Evolutionary conservation across 805 yeast species (phyloP), one percentile per base, ranked within the genome.

Genomic region (Candida cerambycidarum): DNA sequence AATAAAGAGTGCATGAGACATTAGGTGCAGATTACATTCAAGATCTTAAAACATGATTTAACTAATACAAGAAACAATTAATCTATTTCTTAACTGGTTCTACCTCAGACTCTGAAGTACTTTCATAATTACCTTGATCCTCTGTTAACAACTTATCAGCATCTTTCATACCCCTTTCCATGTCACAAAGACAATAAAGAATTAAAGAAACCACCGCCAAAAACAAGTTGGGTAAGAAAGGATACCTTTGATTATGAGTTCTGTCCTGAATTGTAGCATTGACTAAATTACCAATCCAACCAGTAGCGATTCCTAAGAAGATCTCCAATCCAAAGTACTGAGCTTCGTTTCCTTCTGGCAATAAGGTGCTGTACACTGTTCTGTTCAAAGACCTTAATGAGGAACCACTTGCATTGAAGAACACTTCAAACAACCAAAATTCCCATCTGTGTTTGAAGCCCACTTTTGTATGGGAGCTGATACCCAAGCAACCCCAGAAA

Each of bases 361-460:
- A 48, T 38, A 70, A 49, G 0, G 70, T 52, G 25, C 69, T 63
- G 41, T 69, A 69, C 0, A 67, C 51, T 0, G 62, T 57, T 44
- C 75, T 54, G 37, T 68, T 67, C 33, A 69, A 41, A 0, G 68
- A 58, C 34, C 75, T 52, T 36, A 69, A 47, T 1, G 71, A 61
- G 5, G 69, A 61, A 9, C 70, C 62, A 1, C 65, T 38, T 3
- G 62, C 53, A 8, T 67, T 56, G 41, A 62, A 65, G n/a, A 68
- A 46, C 0, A 67, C 62, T 35, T 67, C 72, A 47, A 67, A 63
- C 0, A 60, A 18, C 75, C 75, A 70, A 41, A 69, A 69, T 46
- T 70, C 74, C 70, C 72, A 65, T 19, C 73, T 41, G 38, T 62
- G 60, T 43, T 68, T 67, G 56, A 67, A 68, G 1, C 75, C 74